phyloP scores from a whole-genome alignment of 202 grass and related monocot species.

The Setaria viridis region DNA sequence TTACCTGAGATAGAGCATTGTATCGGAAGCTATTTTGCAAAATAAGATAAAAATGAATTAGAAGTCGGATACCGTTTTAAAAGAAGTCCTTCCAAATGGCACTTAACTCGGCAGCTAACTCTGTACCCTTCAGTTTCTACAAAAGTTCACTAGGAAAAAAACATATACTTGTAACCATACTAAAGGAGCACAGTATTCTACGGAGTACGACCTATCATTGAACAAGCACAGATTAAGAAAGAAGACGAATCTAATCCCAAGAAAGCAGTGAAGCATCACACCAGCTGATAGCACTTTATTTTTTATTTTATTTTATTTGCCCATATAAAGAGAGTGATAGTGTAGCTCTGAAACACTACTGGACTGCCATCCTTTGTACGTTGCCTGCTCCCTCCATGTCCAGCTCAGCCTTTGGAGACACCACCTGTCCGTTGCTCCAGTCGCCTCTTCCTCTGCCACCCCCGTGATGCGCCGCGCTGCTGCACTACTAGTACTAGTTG shows the following conservation, averaged over 20 bases:
- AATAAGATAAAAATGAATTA: no score
- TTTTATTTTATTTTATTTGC: not conserved
- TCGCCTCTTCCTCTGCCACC: slow-evolving; percentile 31
- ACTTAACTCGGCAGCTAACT: no score
- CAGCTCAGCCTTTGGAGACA: slow-evolving; percentile 49
- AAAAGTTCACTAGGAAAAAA: not conserved
- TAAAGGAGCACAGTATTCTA: slow-evolving; percentile 21
- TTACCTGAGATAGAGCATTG: no score
- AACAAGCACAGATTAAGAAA: not conserved
- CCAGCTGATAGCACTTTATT: slow-evolving; percentile 3
- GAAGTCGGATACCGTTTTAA: no score
- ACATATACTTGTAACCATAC: not conserved
- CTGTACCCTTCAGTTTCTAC: not conserved
- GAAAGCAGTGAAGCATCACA: slow-evolving; percentile 35
- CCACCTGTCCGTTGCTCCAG: slow-evolving; percentile 51
- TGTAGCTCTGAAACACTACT: not conserved
- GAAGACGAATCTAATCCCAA: slow-evolving; percentile 35
- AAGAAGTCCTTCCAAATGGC: no score
- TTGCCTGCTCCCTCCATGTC: slow-evolving; percentile 39
- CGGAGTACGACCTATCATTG: not conserved
- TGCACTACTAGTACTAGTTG: slow-evolving; percentile 8
- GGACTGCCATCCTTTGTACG: slow-evolving; percentile 28
- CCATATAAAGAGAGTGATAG: not conserved
- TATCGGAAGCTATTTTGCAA: no score
- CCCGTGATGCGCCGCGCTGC: slow-evolving; percentile 43